These are phyloP conservation scores for Lachancea meyersii DNA, from an alignment of 805 yeast species.

Conservation along the genomic window DNA sequence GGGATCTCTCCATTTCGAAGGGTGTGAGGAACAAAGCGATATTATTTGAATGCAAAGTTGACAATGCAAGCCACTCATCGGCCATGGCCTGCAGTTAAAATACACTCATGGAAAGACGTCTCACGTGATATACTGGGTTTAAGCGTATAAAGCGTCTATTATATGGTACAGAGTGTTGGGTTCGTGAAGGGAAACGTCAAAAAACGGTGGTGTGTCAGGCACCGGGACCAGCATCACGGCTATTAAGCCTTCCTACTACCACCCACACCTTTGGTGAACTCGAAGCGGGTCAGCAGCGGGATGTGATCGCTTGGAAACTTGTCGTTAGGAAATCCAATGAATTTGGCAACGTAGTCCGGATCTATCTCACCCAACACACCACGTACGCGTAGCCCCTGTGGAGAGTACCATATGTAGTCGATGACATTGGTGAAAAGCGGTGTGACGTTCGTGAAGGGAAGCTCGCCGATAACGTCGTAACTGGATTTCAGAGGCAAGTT, in stretches of 20 bases:
- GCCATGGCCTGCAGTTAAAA: too few species aligned
- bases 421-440: constrained; percentile 90
- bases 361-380: constrained; percentile 86
- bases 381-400: constrained; percentile 69
- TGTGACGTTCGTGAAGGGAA: constrained; percentile 90
- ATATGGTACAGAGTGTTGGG: constrained; percentile 1
- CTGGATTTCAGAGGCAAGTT: constrained; percentile 77
- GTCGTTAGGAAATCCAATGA: constrained; percentile 89
- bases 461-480: constrained; percentile 76
- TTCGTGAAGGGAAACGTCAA: constrained; percentile 3
- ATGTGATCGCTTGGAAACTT: constrained; percentile 93
- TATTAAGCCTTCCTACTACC: constrained; percentile 30
- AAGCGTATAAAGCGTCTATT: neutral
- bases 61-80: too few species aligned
- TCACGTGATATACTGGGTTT: too few species aligned
- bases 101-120: too few species aligned
- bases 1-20: too few species aligned
- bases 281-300: constrained; percentile 76
- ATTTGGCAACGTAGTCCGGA: constrained; percentile 62
- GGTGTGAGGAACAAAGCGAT: too few species aligned
- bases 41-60: too few species aligned
- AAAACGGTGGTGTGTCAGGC: neutral
- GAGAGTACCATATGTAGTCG: constrained; percentile 94
- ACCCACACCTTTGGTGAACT: constrained; percentile 46
- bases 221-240: neutral